Evolutionary conservation across 139 green algal species (phyloP).

Genomic region (Monoraphidium neglectum): DNA sequence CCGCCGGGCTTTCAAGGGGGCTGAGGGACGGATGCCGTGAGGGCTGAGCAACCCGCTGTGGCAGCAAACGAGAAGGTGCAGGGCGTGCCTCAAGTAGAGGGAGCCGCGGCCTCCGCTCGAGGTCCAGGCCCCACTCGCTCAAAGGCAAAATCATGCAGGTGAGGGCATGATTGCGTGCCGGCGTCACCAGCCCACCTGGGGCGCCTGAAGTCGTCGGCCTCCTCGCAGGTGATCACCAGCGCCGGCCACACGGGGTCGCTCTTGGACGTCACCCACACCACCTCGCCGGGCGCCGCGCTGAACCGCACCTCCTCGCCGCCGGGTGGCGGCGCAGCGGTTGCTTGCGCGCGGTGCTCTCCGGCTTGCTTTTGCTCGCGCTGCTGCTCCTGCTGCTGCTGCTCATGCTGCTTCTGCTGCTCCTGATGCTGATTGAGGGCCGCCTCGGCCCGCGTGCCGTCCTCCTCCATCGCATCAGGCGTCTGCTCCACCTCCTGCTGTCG

Average conservation of each 20-base stretch:
- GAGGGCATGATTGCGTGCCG: no score
- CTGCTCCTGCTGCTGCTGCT: conserved; percentile 17
- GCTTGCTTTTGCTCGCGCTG: background rate
- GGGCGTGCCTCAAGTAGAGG: no score
- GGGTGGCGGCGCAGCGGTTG: background rate
- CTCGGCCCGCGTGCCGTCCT: background rate
- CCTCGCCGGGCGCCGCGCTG: conserved; percentile 48
- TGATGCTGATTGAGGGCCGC: background rate
- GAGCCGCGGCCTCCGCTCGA: no score
- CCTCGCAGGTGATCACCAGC: conserved; percentile 58
- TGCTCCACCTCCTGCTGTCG: background rate
- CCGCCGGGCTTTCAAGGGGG: no score
- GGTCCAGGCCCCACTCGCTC: no score
- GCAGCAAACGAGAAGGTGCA: no score
- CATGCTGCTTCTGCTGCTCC: background rate
- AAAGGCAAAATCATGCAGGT: no score
- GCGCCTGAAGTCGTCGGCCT: conserved; percentile 30
- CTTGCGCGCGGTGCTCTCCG: background rate
- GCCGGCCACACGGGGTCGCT: conserved; percentile 60
- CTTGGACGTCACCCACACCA: conserved; percentile 53
- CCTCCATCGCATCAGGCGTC: no score
- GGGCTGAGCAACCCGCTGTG: no score
- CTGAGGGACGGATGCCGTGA: no score
- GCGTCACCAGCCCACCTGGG: conserved; percentile 2
- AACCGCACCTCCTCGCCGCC: background rate